phyloP scores from a whole-genome alignment of 352 stramenopile genomes.

The Globisporangium megalacanthum region DNA sequence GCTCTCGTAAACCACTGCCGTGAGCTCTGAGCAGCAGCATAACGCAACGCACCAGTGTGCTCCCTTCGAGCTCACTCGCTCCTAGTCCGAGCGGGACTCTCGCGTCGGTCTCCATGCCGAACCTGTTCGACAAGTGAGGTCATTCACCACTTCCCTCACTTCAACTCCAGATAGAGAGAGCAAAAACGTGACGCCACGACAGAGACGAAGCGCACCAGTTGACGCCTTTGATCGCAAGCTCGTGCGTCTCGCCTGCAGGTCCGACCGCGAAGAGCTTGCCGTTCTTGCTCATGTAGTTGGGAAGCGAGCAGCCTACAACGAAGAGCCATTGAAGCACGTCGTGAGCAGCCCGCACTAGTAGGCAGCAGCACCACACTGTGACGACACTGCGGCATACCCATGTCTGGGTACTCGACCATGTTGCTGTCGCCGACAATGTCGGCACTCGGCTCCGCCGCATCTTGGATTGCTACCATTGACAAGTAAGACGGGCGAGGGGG shows the following conservation, averaged over 20 bases:
- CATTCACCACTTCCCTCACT: too few species aligned
- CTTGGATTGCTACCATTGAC: conserved; percentile 6
- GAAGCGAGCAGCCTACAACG: conserved; percentile 9
- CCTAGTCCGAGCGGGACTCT: conserved; percentile 55
- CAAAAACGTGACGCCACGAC: too few species aligned
- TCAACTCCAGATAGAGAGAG: too few species aligned
- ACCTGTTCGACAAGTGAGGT: background rate
- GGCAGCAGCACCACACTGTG: too few species aligned
- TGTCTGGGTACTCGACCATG: conserved; percentile 7
- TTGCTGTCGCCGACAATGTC: conserved; percentile 3
- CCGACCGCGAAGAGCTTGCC: conserved; percentile 17
- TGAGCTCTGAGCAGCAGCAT: background rate
- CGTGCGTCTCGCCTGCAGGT: conserved; percentile 8
- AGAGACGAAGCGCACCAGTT: conserved; percentile 7
- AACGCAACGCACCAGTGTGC: conserved; percentile 30
- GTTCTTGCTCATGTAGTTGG: conserved; percentile 23
- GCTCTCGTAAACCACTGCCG: too few species aligned
- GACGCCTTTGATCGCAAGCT: conserved; percentile 14
- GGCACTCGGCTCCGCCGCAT: background rate
- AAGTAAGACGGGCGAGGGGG: background rate
- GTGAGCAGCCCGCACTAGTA: background rate
- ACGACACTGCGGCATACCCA: conserved; percentile 1
- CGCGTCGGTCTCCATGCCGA: conserved; percentile 22
- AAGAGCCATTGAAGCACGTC: background rate
- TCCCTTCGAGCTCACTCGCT: conserved; percentile 55